Evolutionary conservation across 176 grass and related monocot species (phyloP).

Genomic region (Musa itinerans): DNA sequence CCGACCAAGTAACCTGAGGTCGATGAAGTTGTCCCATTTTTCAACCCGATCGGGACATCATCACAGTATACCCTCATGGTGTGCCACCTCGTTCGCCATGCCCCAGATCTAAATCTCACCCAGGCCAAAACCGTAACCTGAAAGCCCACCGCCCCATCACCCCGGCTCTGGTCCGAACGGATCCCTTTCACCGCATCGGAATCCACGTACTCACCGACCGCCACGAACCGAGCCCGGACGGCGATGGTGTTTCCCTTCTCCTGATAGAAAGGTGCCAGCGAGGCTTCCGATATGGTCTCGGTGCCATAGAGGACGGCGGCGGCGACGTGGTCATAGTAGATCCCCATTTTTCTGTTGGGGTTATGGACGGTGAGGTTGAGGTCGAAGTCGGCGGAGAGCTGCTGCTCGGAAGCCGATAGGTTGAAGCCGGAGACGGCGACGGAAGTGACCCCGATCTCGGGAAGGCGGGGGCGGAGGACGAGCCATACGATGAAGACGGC

Average conservation of each 20-base stretch:
- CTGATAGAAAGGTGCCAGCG: conserved; percentile 61
- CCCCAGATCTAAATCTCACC: conserved; percentile 54
- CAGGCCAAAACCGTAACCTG: conserved; percentile 51
- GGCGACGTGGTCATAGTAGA: conserved; percentile 40
- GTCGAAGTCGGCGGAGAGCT: conserved; percentile 52
- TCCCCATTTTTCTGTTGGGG: conserved; percentile 68
- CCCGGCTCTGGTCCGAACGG: conserved; percentile 20
- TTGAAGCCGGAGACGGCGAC: conserved; percentile 49
- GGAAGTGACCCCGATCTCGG: conserved; percentile 50
- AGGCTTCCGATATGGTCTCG: conserved; percentile 39
- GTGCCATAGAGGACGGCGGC: conserved; percentile 37
- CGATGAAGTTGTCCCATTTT: conserved; percentile 30
- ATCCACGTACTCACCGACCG: conserved; percentile 43
- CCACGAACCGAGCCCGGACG: conserved; percentile 44
- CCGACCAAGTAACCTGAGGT: conserved; percentile 13
- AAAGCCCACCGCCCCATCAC: conserved; percentile 36
- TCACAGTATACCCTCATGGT: conserved; percentile 57
- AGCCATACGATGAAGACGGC: conserved; percentile 76
- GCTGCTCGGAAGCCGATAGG: conserved; percentile 33
- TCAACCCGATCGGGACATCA: conserved; percentile 45
- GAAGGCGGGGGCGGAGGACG: conserved; percentile 64
- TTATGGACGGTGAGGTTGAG: conserved; percentile 49
- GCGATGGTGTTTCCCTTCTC: conserved; percentile 34
- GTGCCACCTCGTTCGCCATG: conserved; percentile 69
- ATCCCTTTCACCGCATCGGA: conserved; percentile 39